Conservation (phyloP, 495 filamentous ascomycete genomes). For the Neurospora sp. region DNA sequence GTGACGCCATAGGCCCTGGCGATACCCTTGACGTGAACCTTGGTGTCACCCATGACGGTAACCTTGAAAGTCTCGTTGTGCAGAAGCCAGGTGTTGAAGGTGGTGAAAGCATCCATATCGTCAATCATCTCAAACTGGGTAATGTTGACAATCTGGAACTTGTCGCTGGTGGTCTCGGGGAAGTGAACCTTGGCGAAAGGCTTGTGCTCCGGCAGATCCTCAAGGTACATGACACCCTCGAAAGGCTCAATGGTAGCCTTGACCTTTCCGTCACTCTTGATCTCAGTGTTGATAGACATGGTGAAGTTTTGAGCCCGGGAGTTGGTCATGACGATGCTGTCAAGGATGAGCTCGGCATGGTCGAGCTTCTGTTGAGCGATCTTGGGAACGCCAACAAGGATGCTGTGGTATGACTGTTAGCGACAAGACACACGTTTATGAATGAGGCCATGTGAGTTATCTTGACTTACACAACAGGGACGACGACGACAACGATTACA, state of each 20-base stretch:
- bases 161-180: constrained; percentile 43
- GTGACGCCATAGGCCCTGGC: constrained; percentile 24
- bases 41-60: constrained; percentile 29
- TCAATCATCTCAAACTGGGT: constrained; percentile 45
- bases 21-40: constrained; percentile 30
- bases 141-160: constrained; percentile 46
- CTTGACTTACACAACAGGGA: constrained; percentile 55
- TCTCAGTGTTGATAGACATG: constrained; percentile 46
- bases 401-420: constrained; percentile 29
- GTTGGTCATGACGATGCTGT: constrained; percentile 46
- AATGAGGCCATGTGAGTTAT: neutral
- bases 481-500: constrained; percentile 47
- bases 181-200: constrained; percentile 43
- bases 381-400: constrained; percentile 62
- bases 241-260: constrained; percentile 33
- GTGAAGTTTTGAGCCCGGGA: constrained; percentile 47
- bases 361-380: constrained; percentile 63
- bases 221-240: constrained; percentile 38
- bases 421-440: neutral
- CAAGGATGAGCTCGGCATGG: constrained; percentile 50
- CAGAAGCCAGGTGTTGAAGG: constrained; percentile 49
- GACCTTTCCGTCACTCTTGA: constrained; percentile 42
- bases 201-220: constrained; percentile 44
- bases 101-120: constrained; percentile 46
- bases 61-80: constrained; percentile 27